A percentile compares a stretch with the other conserved stretches of the same genome.
Conservation (phyloP, 2,329 filamentous ascomycete species). For the Fusarium metavorans region DNA sequence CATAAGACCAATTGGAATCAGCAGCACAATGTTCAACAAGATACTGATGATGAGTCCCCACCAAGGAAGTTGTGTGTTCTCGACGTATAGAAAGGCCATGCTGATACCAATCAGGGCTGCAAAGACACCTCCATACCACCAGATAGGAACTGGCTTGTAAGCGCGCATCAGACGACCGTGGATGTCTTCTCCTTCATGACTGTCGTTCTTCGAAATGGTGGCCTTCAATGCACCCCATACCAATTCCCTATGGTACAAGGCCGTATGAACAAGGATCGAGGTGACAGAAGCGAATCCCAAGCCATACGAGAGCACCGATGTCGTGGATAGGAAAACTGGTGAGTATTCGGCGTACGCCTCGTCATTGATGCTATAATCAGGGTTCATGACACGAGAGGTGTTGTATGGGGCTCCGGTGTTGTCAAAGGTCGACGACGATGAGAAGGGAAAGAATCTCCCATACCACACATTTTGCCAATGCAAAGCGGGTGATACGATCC, state of each 20-base stretch:
- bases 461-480: slow-evolving; percentile 12
- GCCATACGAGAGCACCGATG: background rate
- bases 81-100: background rate
- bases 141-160: background rate
- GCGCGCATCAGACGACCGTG: background rate
- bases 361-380: slow-evolving; percentile 17
- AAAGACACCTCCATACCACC: background rate
- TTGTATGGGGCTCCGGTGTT: slow-evolving; percentile 27
- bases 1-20: background rate
- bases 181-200: background rate
- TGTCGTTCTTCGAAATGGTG: background rate
- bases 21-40: background rate
- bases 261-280: background rate
- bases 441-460: slow-evolving; percentile 22
- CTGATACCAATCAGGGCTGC: background rate
- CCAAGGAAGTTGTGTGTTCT: background rate
- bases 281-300: background rate
- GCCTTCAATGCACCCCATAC: background rate
- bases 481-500: slow-evolving; percentile 21
- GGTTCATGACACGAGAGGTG: slow-evolving; percentile 22
- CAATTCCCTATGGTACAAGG: background rate
- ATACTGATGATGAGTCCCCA: background rate
- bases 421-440: slow-evolving; percentile 24
- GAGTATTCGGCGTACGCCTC: slow-evolving; percentile 25
- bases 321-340: slow-evolving; percentile 27